phyloP scores from a whole-genome alignment of 2,329 filamentous ascomycete species.

The Ophiostoma piceae region DNA sequence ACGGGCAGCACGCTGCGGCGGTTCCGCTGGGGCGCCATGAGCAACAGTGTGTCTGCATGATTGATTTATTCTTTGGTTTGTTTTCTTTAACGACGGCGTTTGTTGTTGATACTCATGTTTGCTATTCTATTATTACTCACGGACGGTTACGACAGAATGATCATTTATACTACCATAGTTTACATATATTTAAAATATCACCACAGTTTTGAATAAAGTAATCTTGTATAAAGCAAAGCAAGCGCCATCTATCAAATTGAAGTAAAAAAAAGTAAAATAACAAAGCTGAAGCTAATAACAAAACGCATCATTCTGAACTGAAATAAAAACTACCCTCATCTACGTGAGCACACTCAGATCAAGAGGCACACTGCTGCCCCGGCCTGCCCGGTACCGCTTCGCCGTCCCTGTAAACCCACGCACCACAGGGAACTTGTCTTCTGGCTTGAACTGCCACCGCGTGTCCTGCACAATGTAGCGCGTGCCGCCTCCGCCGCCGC shows the following conservation, averaged over 20 bases:
- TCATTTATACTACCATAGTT: not conserved
- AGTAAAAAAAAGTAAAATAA: not conserved
- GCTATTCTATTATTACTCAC: not conserved
- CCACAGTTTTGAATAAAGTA: no score
- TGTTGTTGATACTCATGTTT: not conserved
- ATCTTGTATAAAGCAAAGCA: not conserved
- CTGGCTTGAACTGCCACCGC: conserved; percentile 82
- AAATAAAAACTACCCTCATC: no score
- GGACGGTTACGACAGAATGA: conserved; percentile 15
- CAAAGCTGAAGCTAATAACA: not conserved
- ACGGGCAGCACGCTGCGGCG: conserved; percentile 48
- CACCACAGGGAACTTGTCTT: conserved; percentile 76
- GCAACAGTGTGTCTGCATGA: conserved; percentile 47
- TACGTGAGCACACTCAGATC: conserved; percentile 55
- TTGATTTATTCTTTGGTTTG: not conserved
- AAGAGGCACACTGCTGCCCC: conserved; percentile 88
- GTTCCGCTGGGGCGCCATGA: conserved; percentile 51
- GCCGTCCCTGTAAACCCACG: conserved; percentile 69
- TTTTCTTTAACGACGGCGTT: not conserved
- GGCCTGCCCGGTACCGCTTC: conserved; percentile 80
- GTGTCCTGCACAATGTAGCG: conserved; percentile 65
- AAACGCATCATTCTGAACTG: not conserved
- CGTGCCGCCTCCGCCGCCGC: conserved; percentile 30
- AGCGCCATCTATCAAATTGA: conserved; percentile 12
- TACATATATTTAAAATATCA: not conserved